Evolutionary conservation across 805 yeast genomes (phyloP), one percentile per base, ranked within the genome.

Genomic region (Komagataella pastoris): DNA sequence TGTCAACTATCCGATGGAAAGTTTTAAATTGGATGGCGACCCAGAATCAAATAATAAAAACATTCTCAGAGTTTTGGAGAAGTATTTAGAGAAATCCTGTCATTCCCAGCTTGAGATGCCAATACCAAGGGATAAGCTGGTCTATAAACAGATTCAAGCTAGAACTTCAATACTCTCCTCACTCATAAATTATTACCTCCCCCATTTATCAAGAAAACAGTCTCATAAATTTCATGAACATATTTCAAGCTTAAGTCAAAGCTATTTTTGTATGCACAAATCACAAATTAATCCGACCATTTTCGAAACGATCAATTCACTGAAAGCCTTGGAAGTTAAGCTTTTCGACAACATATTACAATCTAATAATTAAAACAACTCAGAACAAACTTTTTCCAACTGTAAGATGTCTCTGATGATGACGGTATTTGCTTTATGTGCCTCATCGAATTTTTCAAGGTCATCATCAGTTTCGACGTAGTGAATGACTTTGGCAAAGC

Each of bases 401-500:
- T 85, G 85, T 30, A 73, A 63, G 24, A 87, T 73, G 54, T 77
- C 75, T 55, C 80, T 71, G 47, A 86, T 69, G n/a, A 81, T 65
- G n/a, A 66, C 54, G 46, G 80, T 74, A 2, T 77, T 79, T 6
- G 65, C 63, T 7, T 52, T 50, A 36, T 66, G 66, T 3, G 72
- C 71, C 19, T 66, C 64, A 4, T 62, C 55, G 0, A 70, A 70
- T 46, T 69, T 52, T 24, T 66, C 24, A 24, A 53, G 56, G 53
- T 78, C 86, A 44, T 74, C 77, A 44, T 76, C 82, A 24, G 80
- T 71, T 64, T 91, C 97, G n/a, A 85, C 79, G 56, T 77, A 80
- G 59, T 87, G 93, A 45, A 85, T 70, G 3, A 85, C 79, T 51
- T 77, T 74, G 17, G 80, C 81, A 79, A 91, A 85, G 1, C 93